Evolutionary conservation across 1,139 yeast species (phyloP).

Genomic region (Magnusiomyces suaveolens): DNA sequence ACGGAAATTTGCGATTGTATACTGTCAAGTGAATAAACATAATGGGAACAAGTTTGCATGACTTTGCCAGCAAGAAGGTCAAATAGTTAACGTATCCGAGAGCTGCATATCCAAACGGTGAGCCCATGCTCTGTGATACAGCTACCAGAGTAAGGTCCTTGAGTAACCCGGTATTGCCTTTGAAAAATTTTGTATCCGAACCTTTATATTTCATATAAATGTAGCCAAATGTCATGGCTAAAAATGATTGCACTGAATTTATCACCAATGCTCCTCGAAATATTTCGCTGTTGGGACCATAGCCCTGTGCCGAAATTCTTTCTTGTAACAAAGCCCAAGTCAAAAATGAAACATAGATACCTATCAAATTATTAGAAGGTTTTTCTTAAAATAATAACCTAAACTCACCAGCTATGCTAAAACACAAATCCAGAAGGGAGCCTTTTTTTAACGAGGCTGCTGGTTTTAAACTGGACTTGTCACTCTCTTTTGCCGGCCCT

Average conservation of each 20-base stretch:
- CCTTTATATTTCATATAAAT: conserved; percentile 43
- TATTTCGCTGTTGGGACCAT: conserved; percentile 48
- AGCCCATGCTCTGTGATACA: conserved; percentile 65
- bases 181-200: too few species aligned
- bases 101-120: conserved; percentile 71
- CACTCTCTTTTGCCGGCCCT: neutral
- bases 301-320: conserved; percentile 69
- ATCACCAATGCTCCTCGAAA: conserved; percentile 72
- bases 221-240: conserved; percentile 63
- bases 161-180: conserved; percentile 20
- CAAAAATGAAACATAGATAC: conserved; percentile 68
- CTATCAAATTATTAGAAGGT: neutral
- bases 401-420: conserved; percentile 1
- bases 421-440: neutral
- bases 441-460: neutral
- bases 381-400: too few species aligned
- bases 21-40: conserved; percentile 71
- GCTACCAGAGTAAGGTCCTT: conserved; percentile 54
- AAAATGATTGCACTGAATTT: conserved; percentile 60
- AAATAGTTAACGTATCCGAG: conserved; percentile 77
- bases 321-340: conserved; percentile 92
- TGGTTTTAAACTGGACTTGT: neutral
- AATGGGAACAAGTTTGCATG: conserved; percentile 89
- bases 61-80: conserved; percentile 76
- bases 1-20: conserved; percentile 64